Conservation (phyloP, 2,329 filamentous ascomycete genomes). For the Ophiocordyceps robertsii region DNA sequence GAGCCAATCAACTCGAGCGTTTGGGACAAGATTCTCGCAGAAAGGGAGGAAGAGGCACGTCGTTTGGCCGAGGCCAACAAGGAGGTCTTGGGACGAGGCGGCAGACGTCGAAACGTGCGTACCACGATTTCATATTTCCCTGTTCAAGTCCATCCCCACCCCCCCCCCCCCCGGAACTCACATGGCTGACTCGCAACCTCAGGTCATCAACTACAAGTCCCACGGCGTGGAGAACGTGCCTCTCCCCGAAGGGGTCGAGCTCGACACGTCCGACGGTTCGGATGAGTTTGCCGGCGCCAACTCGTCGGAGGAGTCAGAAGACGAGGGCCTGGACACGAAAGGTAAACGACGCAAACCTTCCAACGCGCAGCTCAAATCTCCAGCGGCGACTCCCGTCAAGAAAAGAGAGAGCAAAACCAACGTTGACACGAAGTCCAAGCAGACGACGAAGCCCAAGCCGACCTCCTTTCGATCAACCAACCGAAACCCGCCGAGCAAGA, state of each 20-base stretch:
- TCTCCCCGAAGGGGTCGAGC: slow-evolving; percentile 12
- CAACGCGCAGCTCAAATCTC: slow-evolving; percentile 9
- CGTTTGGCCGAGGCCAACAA: slow-evolving; percentile 53
- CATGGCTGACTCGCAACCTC: slow-evolving; percentile 5
- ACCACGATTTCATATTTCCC: not conserved
- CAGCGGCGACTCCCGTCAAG: slow-evolving; percentile 12
- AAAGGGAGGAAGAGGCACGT: slow-evolving; percentile 68
- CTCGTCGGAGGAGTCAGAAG: slow-evolving; percentile 17
- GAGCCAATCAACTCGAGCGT: slow-evolving; percentile 50
- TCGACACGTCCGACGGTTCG: slow-evolving; percentile 17
- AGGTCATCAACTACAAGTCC: slow-evolving; percentile 23
- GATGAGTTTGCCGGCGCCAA: slow-evolving; percentile 19
- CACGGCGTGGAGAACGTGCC: slow-evolving; percentile 7
- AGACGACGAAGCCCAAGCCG: slow-evolving; percentile 12
- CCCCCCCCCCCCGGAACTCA: not conserved
- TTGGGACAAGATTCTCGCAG: slow-evolving; percentile 81
- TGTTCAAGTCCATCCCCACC: not conserved
- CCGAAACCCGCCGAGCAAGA: not conserved
- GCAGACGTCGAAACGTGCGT: slow-evolving; percentile 46
- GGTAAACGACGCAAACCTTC: slow-evolving; percentile 20
- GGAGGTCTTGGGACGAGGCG: slow-evolving; percentile 74
- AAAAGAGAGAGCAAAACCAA: slow-evolving; percentile 10
- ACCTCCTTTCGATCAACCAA: not conserved
- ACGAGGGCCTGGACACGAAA: slow-evolving; percentile 13
- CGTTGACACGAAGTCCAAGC: slow-evolving; percentile 18